A percentile compares a stretch with the other conserved stretches of the same genome.
Conservation (phyloP, 1,139 yeast species). For the Geotrichum bryndzae region DNA sequence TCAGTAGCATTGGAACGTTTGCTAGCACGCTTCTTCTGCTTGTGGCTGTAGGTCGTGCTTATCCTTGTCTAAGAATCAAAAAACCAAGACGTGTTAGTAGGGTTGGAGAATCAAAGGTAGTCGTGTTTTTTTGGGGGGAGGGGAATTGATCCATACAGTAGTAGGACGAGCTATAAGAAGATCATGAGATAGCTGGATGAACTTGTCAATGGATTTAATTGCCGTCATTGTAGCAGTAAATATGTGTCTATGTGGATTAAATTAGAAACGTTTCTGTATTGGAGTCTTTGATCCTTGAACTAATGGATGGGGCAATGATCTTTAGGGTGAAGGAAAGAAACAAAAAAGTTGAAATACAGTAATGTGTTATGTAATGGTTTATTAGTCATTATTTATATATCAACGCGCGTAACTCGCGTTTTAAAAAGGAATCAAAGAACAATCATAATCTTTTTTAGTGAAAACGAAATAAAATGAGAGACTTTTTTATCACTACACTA, state of each 20-base stretch:
- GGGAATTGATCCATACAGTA: constrained; percentile 28
- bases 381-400: too few species aligned
- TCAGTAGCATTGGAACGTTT: constrained; percentile 25
- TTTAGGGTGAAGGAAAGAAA: not conserved
- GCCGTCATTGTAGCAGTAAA: constrained; percentile 30
- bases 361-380: not conserved
- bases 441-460: too few species aligned
- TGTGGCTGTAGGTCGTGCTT: constrained; percentile 45
- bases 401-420: too few species aligned
- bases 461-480: too few species aligned
- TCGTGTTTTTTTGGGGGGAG: not conserved
- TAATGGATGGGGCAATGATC: not conserved
- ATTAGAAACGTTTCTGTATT: not conserved
- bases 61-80: constrained; percentile 29
- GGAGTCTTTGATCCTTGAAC: not conserved
- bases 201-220: constrained; percentile 45
- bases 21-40: constrained; percentile 25
- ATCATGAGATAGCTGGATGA: constrained; percentile 44
- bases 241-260: not conserved
- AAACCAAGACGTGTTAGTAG: constrained; percentile 8
- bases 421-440: too few species aligned
- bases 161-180: constrained; percentile 48
- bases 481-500: too few species aligned
- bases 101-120: not conserved
- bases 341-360: not conserved